A percentile compares a stretch with the other conserved stretches of the same genome.
Evolutionary conservation across 495 filamentous ascomycete species (phyloP).

Genomic region (Cercophora newfieldiana): DNA sequence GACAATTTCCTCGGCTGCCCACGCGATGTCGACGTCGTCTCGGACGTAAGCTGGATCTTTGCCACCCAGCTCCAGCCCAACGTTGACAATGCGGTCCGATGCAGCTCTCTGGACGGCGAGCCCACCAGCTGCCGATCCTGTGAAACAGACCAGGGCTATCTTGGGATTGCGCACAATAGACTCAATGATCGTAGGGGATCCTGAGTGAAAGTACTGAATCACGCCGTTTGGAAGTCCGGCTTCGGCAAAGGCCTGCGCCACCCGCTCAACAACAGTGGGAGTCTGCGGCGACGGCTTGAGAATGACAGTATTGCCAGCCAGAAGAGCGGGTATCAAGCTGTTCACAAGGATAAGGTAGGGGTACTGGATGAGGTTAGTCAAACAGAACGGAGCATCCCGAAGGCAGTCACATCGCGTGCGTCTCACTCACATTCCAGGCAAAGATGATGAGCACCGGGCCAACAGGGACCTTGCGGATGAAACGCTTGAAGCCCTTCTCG

Average conservation of each 20-base stretch:
- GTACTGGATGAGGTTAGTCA: constrained; percentile 65
- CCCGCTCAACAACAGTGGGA: constrained; percentile 82
- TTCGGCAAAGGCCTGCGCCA: constrained; percentile 69
- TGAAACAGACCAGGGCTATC: constrained; percentile 81
- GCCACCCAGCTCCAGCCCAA: constrained; percentile 86
- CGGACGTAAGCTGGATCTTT: constrained; percentile 92
- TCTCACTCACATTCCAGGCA: constrained; percentile 81
- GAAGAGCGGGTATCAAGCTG: constrained; percentile 80
- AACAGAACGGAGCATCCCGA: neutral
- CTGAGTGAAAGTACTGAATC: constrained; percentile 87
- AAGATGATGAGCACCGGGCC: constrained; percentile 86
- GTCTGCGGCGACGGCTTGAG: constrained; percentile 94
- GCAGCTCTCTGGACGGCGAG: constrained; percentile 82
- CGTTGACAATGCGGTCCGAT: constrained; percentile 73
- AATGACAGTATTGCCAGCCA: constrained; percentile 86
- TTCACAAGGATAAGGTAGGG: constrained; percentile 91
- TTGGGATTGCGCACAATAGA: constrained; percentile 69
- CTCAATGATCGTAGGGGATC: constrained; percentile 69
- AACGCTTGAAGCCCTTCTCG: constrained; percentile 84
- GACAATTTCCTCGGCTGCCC: constrained; percentile 90
- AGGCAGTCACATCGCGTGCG: neutral
- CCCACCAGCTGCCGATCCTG: constrained; percentile 87
- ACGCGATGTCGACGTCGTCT: constrained; percentile 79
- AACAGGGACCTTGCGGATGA: constrained; percentile 81
- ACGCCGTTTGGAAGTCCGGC: constrained; percentile 79